Conservation (phyloP, 441 rosid species). For the Aleurites moluccanus region DNA sequence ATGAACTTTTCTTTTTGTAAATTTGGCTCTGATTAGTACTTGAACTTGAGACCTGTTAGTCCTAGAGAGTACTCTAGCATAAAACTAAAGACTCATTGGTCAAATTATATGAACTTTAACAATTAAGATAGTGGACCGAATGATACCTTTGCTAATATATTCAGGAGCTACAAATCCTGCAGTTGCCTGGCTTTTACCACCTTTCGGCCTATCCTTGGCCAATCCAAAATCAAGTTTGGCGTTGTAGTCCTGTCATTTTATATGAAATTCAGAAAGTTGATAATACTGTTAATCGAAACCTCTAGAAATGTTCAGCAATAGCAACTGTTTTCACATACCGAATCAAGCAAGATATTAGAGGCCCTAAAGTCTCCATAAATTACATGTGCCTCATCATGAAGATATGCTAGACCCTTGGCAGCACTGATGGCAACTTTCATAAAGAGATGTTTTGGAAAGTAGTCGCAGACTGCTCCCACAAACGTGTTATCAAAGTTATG, state of each 20-base stretch:
- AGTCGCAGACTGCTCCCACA: slow-evolving; percentile 50
- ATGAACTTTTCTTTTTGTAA: neutral
- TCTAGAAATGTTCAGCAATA: neutral
- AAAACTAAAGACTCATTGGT: too few relatives aligned
- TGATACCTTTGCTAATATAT: slow-evolving; percentile 72
- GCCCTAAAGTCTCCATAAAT: slow-evolving; percentile 80
- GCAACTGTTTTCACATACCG: slow-evolving; percentile 40
- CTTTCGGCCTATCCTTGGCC: slow-evolving; percentile 80
- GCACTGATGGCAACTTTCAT: slow-evolving; percentile 80
- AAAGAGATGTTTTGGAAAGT: slow-evolving; percentile 68
- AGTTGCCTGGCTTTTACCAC: slow-evolving; percentile 63
- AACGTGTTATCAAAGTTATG: neutral
- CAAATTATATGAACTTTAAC: too few relatives aligned
- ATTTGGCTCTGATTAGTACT: too few relatives aligned
- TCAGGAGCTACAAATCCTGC: slow-evolving; percentile 92
- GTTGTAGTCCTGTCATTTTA: slow-evolving; percentile 47
- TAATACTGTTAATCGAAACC: neutral
- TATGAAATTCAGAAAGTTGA: slow-evolving; percentile 9
- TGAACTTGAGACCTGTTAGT: too few relatives aligned
- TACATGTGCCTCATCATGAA: slow-evolving; percentile 72
- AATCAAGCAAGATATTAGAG: slow-evolving; percentile 78
- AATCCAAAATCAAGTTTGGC: slow-evolving; percentile 91
- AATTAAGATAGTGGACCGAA: neutral
- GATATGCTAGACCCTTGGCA: slow-evolving; percentile 86
- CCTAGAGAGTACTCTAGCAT: too few relatives aligned